Base-by-base conservation (phyloP, 108 stramenopile genomes). In the Nitzschia putrida region DNA sequence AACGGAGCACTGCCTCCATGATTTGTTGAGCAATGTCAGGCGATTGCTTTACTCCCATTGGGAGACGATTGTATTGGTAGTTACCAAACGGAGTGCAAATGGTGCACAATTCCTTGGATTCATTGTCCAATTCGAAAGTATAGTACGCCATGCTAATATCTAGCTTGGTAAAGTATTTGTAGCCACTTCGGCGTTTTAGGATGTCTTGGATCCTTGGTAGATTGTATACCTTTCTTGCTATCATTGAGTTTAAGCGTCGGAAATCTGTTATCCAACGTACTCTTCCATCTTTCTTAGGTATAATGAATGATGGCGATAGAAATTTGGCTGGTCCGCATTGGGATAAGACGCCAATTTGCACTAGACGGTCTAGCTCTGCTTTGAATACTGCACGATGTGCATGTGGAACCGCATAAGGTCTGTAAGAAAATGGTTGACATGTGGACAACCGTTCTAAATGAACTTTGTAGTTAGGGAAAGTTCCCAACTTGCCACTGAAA, bases 11-110 rank as follows among this genome's bases (percentile, higher is more conserved):
- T 50, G 57, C 39, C 54, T 74, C 70, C 69, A 84, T 80, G 6
- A 65, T 57, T 55, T 60, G 49, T 53, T 83, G 83, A 13, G 66
- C 72, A 51, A 83, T 55, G 60, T 83, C 80, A 42, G 85, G 82
- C 8, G 77, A 44, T 40, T 71, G 74, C 13, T 57, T 65, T 13
- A 81, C 23, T 0, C 84, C 84, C 53, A 53, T 53, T 8, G 53
- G 53, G 8, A 53, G 57, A n/a, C n/a, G n/a, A n/a, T n/a, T n/a
- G n/a, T n/a, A n/a, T n/a, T n/a, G n/a, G n/a, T n/a, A n/a, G n/a
- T n/a, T n/a, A n/a, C n/a, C n/a, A n/a, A n/a, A n/a, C n/a, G n/a
- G n/a, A n/a, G n/a, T n/a, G n/a, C n/a, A n/a, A n/a, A n/a, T n/a
- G n/a, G n/a, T n/a, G n/a, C n/a, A n/a, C n/a, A n/a, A n/a, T n/a